Evolutionary conservation across 2,329 filamentous ascomycete species (phyloP).

Genomic region (Venturiaceae sp.): DNA sequence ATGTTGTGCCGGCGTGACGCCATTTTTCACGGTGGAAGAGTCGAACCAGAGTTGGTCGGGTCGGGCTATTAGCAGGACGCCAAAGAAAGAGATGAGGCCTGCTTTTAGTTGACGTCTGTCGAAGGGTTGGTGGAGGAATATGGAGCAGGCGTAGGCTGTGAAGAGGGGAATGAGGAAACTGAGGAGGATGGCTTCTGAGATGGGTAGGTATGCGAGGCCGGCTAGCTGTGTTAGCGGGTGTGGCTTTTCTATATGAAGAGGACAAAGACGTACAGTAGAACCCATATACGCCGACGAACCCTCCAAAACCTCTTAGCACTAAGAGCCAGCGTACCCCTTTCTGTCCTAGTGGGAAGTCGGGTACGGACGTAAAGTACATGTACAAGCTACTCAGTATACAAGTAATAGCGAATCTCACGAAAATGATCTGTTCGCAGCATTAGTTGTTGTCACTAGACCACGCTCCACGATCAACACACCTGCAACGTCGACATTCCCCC

Average conservation of each 20-base stretch:
- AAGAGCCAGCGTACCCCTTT: background rate
- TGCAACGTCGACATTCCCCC: background rate
- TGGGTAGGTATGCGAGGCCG: background rate
- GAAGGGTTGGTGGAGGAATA: background rate
- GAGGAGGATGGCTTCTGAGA: background rate
- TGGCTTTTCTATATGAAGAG: background rate
- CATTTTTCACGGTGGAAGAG: background rate
- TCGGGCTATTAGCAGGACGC: background rate
- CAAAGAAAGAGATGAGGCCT: background rate
- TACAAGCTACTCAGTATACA: background rate
- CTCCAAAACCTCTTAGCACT: background rate
- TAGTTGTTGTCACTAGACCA: background rate
- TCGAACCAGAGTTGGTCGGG: background rate
- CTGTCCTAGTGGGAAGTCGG: background rate
- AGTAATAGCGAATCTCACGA: background rate
- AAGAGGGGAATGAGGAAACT: background rate
- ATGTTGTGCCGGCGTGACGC: background rate
- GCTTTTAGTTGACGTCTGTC: background rate
- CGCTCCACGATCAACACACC: background rate
- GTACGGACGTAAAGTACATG: background rate
- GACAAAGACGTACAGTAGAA: background rate
- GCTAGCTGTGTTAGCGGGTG: background rate
- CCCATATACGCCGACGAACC: background rate
- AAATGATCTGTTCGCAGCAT: background rate
- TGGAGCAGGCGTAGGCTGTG: background rate